These are phyloP conservation scores for Suillus subaureus DNA, from an alignment of 768 basidiomycete species.

Conservation along the genomic window DNA sequence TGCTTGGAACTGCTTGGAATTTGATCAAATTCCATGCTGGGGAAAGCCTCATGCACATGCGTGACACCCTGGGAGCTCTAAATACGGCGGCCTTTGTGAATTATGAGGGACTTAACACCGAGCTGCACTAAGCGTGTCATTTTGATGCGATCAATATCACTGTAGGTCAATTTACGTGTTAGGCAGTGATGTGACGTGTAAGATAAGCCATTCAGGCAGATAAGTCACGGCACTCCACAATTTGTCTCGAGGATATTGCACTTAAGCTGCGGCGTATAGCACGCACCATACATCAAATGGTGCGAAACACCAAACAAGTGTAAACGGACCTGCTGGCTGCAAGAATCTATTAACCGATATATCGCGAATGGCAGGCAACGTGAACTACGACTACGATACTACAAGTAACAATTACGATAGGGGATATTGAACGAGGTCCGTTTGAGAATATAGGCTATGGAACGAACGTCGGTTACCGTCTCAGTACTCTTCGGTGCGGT, in stretches of 20 bases:
- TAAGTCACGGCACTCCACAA: background rate
- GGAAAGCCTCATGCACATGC: background rate
- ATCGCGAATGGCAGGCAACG: background rate
- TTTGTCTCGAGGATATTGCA: background rate
- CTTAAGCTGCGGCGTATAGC: background rate
- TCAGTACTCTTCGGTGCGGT: background rate
- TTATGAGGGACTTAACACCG: background rate
- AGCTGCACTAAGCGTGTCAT: background rate
- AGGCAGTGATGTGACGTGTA: background rate
- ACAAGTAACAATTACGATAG: constrained; percentile 2
- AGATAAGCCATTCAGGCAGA: background rate
- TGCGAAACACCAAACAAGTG: background rate
- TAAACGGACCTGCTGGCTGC: background rate
- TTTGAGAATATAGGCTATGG: background rate
- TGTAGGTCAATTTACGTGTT: constrained; percentile 1
- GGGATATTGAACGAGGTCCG: background rate
- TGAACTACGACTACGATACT: background rate
- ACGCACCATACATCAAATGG: background rate
- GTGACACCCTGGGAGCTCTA: background rate
- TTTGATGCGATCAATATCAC: background rate
- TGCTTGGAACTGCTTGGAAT: background rate
- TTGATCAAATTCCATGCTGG: background rate
- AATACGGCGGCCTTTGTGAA: background rate
- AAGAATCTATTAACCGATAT: background rate
- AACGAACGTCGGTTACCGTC: background rate